phyloP scores from a whole-genome alignment of 495 filamentous ascomycete species.

The Lichenothelia convexa region DNA sequence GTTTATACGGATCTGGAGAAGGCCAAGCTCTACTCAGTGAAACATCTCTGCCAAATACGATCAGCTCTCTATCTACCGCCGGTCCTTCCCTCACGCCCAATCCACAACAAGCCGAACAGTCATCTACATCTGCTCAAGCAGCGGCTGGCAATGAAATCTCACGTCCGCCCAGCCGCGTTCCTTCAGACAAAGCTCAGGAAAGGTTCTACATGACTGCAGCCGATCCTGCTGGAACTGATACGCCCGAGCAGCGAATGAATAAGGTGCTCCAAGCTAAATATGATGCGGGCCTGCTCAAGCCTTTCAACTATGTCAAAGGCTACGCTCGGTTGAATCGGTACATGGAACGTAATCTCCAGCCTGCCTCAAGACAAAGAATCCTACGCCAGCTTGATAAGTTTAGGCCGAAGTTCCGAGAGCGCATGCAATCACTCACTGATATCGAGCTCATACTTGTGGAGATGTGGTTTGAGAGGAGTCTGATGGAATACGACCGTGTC shows the following conservation, averaged over 20 bases:
- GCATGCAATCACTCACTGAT: constrained; percentile 78
- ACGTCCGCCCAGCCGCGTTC: constrained; percentile 38
- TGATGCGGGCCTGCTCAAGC: constrained; percentile 81
- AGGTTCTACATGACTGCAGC: constrained; percentile 91
- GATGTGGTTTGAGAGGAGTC: constrained; percentile 91
- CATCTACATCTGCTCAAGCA: constrained; percentile 11
- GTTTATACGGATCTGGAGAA: constrained; percentile 44
- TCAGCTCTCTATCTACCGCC: constrained; percentile 3
- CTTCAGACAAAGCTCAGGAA: constrained; percentile 69
- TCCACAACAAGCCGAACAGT: constrained; percentile 2
- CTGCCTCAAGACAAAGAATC: constrained; percentile 67
- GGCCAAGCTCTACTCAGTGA: constrained; percentile 37
- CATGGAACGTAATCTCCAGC: constrained; percentile 73
- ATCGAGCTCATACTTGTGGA: constrained; percentile 85
- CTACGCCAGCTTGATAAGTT: constrained; percentile 79
- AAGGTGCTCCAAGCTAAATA: constrained; percentile 88
- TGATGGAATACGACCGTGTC: constrained; percentile 95
- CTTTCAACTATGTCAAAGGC: constrained; percentile 95
- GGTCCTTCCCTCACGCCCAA: constrained; percentile 14
- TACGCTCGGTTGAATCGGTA: constrained; percentile 77
- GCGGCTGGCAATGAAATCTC: constrained; percentile 34
- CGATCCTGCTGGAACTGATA: constrained; percentile 79
- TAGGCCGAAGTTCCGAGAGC: constrained; percentile 86
- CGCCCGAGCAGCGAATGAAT: constrained; percentile 87
- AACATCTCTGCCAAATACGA: constrained; percentile 14